phyloP scores from a whole-genome alignment of 2,329 filamentous ascomycete genomes.

The Sordariomycetes sp. region DNA sequence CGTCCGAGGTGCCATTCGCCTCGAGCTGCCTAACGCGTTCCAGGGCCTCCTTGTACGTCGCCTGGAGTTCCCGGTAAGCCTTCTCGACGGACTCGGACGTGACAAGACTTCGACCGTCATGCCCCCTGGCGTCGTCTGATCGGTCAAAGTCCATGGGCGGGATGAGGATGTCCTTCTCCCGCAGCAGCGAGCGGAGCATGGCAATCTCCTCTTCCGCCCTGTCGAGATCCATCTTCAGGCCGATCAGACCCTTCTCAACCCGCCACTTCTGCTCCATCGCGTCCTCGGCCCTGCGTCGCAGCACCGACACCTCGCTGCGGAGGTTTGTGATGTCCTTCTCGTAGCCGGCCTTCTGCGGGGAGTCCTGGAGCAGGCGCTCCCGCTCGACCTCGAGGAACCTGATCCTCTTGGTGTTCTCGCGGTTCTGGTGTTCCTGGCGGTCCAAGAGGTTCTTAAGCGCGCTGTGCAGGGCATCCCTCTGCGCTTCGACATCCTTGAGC shows the following conservation, averaged over 20 bases:
- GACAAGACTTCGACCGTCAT: conserved; percentile 23
- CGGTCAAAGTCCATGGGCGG: conserved; percentile 46
- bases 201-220: conserved; percentile 87
- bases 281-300: conserved; percentile 83
- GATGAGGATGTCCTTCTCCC: conserved; percentile 73
- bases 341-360: conserved; percentile 68
- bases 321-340: conserved; percentile 72
- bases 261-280: conserved; percentile 94
- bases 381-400: conserved; percentile 67
- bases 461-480: conserved; percentile 83
- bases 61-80: conserved; percentile 66
- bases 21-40: conserved; percentile 58
- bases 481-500: conserved; percentile 85
- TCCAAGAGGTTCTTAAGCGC: conserved; percentile 78
- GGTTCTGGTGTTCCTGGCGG: conserved; percentile 75
- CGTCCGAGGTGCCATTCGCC: conserved; percentile 34
- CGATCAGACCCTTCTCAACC: conserved; percentile 79
- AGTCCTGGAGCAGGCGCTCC: conserved; percentile 57
- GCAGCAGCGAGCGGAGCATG: conserved; percentile 66
- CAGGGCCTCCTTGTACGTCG: conserved; percentile 56
- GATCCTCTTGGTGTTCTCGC: conserved; percentile 74
- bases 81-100: conserved; percentile 63
- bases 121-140: conserved; percentile 21
- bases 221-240: conserved; percentile 93
- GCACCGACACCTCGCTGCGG: conserved; percentile 71